phyloP scores from a whole-genome alignment of 306 rosid species.

The Inga laurina region DNA sequence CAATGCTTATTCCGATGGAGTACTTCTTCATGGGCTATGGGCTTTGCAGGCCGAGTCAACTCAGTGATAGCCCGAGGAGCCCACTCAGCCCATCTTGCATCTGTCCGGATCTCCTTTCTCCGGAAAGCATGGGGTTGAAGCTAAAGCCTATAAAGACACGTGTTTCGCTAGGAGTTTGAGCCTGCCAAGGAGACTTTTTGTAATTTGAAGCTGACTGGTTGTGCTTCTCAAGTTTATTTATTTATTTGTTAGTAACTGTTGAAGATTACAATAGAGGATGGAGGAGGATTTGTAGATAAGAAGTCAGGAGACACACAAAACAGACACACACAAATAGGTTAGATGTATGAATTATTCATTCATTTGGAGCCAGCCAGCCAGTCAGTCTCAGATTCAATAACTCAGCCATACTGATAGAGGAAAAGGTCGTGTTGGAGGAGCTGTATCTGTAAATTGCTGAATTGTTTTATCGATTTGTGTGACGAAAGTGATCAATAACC shows the following conservation, averaged over 20 bases:
- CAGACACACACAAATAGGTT: constrained; percentile 2
- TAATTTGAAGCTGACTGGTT: constrained; percentile 20
- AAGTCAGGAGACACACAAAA: constrained; percentile 27
- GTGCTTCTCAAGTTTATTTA: neutral
- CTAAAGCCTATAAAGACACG: constrained; percentile 96
- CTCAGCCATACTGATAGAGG: constrained; percentile 10
- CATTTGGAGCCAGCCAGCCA: constrained; percentile 58
- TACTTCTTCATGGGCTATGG: constrained; percentile 96
- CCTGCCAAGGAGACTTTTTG: constrained; percentile 20
- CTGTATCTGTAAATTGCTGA: constrained; percentile 51
- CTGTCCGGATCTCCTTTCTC: constrained; percentile 97
- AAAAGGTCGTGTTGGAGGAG: constrained; percentile 46
- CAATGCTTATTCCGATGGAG: constrained; percentile 98
- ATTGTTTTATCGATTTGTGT: constrained; percentile 40
- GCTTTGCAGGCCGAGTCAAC: constrained; percentile 68
- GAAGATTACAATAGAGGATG: constrained; percentile 28
- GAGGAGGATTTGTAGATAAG: constrained; percentile 55
- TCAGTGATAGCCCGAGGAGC: constrained; percentile 91
- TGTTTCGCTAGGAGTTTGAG: constrained; percentile 52
- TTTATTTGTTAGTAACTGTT: constrained; percentile 33
- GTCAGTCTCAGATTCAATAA: constrained; percentile 28
- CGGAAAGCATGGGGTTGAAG: constrained; percentile 98
- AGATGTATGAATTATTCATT: constrained; percentile 56
- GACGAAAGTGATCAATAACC: constrained; percentile 45
- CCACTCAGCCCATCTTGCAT: constrained; percentile 94